Evolutionary conservation across 495 filamentous ascomycete genomes (phyloP).

Genomic region (Annulohypoxylon nitens): DNA sequence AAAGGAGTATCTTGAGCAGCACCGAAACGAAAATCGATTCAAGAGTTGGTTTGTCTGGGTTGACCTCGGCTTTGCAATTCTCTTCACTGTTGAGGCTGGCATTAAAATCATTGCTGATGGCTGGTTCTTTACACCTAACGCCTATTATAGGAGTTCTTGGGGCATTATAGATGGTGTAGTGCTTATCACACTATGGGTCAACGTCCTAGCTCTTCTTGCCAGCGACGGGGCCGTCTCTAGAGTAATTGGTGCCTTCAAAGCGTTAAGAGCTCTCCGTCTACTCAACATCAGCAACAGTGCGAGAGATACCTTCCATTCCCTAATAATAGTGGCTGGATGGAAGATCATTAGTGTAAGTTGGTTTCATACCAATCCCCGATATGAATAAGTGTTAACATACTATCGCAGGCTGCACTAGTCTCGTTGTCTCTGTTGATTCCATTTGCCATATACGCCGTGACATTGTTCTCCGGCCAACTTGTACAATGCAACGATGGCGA

Average conservation of each 20-base stretch:
- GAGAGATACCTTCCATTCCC: conserved; percentile 94
- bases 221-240: conserved; percentile 85
- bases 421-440: conserved; percentile 95
- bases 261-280: conserved; percentile 89
- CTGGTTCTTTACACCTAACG: conserved; percentile 97
- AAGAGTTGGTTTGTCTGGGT: conserved; percentile 94
- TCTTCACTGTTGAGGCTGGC: conserved; percentile 88
- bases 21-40: conserved; percentile 56
- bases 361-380: neutral
- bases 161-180: conserved; percentile 96
- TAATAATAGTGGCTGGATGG: conserved; percentile 92
- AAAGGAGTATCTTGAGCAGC: conserved; percentile 76
- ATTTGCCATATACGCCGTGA: conserved; percentile 94
- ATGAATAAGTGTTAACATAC: conserved; percentile 23
- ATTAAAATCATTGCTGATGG: conserved; percentile 98
- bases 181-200: conserved; percentile 94
- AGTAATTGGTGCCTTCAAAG: conserved; percentile 97
- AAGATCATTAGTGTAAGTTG: conserved; percentile 77
- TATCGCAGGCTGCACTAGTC: conserved; percentile 80
- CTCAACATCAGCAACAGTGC: conserved; percentile 97
- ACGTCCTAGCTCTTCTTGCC: conserved; percentile 83
- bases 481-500: conserved; percentile 81
- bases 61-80: conserved; percentile 86
- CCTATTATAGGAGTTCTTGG: conserved; percentile 96
- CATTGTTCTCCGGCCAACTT: conserved; percentile 90